phyloP scores from a whole-genome alignment of 73 alveolate species.

The Tetrahymena borealis region DNA sequence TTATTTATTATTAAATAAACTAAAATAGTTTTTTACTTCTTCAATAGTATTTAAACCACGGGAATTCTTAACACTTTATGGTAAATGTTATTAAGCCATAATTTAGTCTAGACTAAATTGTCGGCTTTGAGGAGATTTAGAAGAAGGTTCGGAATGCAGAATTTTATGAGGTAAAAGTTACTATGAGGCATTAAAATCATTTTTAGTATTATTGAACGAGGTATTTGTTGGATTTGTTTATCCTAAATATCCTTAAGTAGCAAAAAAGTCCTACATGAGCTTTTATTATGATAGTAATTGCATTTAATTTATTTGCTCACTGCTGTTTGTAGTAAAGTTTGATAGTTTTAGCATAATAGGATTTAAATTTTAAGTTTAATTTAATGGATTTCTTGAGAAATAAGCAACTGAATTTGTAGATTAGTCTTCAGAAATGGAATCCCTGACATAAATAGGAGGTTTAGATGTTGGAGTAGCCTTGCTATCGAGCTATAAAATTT shows the following conservation, averaged over 20 bases:
- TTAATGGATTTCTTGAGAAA: neutral
- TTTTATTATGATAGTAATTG: neutral
- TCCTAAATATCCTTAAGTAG: neutral
- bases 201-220: neutral
- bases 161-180: neutral
- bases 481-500: neutral
- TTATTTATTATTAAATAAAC: no score
- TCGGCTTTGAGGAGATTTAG: neutral
- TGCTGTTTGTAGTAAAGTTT: neutral
- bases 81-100: neutral
- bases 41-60: neutral
- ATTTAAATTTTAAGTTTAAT: neutral
- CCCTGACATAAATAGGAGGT: neutral
- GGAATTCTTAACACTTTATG: neutral
- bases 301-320: neutral
- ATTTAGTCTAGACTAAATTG: neutral
- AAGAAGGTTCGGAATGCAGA: neutral
- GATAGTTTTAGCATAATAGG: neutral
- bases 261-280: neutral
- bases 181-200: neutral
- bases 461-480: neutral
- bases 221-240: neutral
- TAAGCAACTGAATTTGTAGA: neutral
- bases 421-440: neutral
- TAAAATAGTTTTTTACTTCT: neutral